A percentile compares a stretch with the other conserved stretches of the same genome.
phyloP scores from a whole-genome alignment of 305 asterid species.

The Vinca major region DNA sequence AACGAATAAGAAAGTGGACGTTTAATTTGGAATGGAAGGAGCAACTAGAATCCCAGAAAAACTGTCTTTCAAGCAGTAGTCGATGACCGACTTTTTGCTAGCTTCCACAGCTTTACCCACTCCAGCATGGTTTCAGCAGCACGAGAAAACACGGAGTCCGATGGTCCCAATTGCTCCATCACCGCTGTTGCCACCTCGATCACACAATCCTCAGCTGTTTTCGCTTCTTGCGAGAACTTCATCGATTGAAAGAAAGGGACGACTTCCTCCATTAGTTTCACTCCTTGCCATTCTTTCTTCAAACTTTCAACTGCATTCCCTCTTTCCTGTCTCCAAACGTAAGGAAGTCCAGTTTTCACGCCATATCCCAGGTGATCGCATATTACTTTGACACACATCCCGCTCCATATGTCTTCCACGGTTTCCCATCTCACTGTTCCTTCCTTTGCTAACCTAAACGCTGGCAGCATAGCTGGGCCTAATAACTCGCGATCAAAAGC shows the following conservation, averaged over 20 bases:
- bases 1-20: no score
- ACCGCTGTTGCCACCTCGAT: slow-evolving; percentile 64
- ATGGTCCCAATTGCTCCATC: slow-evolving; percentile 45
- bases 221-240: slow-evolving; percentile 42
- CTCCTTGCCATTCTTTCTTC: slow-evolving; percentile 98
- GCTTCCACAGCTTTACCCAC: slow-evolving; percentile 79
- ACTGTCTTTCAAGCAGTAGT: slow-evolving; percentile 2
- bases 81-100: slow-evolving; percentile 15
- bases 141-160: slow-evolving; percentile 42
- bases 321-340: slow-evolving; percentile 80
- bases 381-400: slow-evolving; percentile 75
- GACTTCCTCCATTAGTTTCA: slow-evolving; percentile 77
- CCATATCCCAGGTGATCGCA: slow-evolving; percentile 74
- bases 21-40: background rate
- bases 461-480: slow-evolving; percentile 74
- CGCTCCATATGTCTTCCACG: slow-evolving; percentile 79
- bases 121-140: slow-evolving; percentile 71
- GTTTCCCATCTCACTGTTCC: slow-evolving; percentile 91
- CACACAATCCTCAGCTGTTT: slow-evolving; percentile 66
- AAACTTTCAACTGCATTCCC: slow-evolving; percentile 65
- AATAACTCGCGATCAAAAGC: slow-evolving; percentile 58
- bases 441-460: slow-evolving; percentile 65
- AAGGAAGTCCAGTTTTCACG: slow-evolving; percentile 80
- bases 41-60: background rate
- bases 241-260: slow-evolving; percentile 77